Evolutionary conservation across 2,329 filamentous ascomycete genomes (phyloP).

Genomic region (Botrytis tulipae): DNA sequence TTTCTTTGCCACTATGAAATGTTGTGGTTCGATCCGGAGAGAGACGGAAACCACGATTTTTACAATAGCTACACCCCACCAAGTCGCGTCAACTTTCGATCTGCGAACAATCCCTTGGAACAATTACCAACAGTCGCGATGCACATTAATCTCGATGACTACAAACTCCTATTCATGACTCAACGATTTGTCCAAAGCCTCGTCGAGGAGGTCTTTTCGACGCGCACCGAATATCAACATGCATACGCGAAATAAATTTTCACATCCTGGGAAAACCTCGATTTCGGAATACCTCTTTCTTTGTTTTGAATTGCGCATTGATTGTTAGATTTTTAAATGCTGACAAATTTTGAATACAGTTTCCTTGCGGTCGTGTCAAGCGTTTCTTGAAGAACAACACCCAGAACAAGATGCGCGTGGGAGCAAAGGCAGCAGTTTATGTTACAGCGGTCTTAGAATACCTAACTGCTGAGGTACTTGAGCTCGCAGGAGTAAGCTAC

Average conservation of each 20-base stretch:
- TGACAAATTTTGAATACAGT: constrained; percentile 56
- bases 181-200: background rate
- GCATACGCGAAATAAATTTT: constrained; percentile 17
- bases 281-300: background rate
- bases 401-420: constrained; percentile 99
- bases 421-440: constrained; percentile 97
- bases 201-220: constrained; percentile 21
- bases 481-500: constrained; percentile 79
- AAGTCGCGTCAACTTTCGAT: constrained; percentile 33
- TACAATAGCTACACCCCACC: constrained; percentile 32
- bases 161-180: background rate
- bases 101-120: constrained; percentile 21
- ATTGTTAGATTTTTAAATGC: constrained; percentile 22
- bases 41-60: constrained; percentile 21
- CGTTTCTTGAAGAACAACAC: constrained; percentile 99
- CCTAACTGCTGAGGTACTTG: constrained; percentile 94
- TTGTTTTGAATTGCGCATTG: constrained; percentile 1
- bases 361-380: constrained; percentile 99
- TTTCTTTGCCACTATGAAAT: background rate
- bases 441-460: constrained; percentile 98
- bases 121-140: background rate
- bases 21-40: background rate
- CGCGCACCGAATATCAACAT: constrained; percentile 30
- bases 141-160: background rate
- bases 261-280: constrained; percentile 6